A percentile compares a stretch with the other conserved stretches of the same genome.
Evolutionary conservation across 2,329 filamentous ascomycete species (phyloP).

Genomic region (Fusarium luffae): DNA sequence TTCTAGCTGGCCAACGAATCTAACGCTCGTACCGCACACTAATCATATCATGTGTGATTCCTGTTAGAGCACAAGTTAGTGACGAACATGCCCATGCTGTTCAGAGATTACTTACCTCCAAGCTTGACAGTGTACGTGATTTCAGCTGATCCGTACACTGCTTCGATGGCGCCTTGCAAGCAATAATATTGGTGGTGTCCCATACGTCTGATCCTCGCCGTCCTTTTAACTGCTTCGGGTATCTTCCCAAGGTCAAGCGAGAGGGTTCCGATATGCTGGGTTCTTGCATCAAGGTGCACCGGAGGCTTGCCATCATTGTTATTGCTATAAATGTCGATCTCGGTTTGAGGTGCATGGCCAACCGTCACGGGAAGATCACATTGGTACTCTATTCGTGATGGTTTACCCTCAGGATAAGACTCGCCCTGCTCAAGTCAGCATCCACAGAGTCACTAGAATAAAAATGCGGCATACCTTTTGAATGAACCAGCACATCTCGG

Average conservation of each 20-base stretch:
- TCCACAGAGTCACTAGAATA: not conserved
- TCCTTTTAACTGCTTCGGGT: slow-evolving; percentile 46
- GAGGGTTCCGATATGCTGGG: slow-evolving; percentile 50
- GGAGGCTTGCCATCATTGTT: slow-evolving; percentile 49
- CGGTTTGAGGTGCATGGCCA: slow-evolving; percentile 51
- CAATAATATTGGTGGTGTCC: slow-evolving; percentile 53
- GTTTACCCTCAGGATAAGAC: slow-evolving; percentile 52
- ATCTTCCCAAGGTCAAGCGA: slow-evolving; percentile 52
- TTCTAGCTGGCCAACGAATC: not conserved
- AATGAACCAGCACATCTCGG: slow-evolving; percentile 56
- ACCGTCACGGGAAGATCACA: slow-evolving; percentile 53
- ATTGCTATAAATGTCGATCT: slow-evolving; percentile 53
- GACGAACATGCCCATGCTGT: not conserved
- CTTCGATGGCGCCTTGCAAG: slow-evolving; percentile 52
- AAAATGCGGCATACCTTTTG: slow-evolving; percentile 46
- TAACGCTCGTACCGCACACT: slow-evolving; percentile 50
- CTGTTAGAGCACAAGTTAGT: slow-evolving; percentile 40
- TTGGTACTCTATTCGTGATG: slow-evolving; percentile 52
- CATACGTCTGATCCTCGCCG: slow-evolving; percentile 49
- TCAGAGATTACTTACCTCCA: slow-evolving; percentile 46
- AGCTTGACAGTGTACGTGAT: slow-evolving; percentile 53
- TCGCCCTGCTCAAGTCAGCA: slow-evolving; percentile 47
- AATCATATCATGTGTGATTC: slow-evolving; percentile 52
- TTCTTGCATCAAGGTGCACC: slow-evolving; percentile 46
- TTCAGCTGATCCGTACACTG: slow-evolving; percentile 53